Base-by-base conservation (phyloP, 495 filamentous ascomycete species). In the Aspergillus conjunctus region DNA sequence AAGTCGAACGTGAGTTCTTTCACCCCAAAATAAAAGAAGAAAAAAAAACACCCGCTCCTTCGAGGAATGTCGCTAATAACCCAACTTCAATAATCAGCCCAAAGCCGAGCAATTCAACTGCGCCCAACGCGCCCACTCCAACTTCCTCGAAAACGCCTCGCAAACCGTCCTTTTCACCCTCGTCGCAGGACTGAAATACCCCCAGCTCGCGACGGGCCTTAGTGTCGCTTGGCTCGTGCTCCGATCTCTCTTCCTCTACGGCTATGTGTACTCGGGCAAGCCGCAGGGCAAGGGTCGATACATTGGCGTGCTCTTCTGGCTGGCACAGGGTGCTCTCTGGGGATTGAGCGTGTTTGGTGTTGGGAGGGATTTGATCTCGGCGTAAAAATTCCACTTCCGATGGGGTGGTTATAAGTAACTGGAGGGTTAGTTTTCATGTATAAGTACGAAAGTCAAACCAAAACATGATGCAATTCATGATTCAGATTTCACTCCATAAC, bases 61-160 rank as follows among this genome's bases (percentile, higher is more conserved):
- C 37, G 37, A 14, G 37, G 37, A 48, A 2, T 26, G 5, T 26
- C 26, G 26, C 44, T 48, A 48, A 41, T 34, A 51, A 30, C 51
- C 10, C 18, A 4, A 43, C 12, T 2, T 41, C 15, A 33, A 18
- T 43, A 49, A 32, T 45, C 66, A 80, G 75, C 56, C 72, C 64
- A 71, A 70, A 55, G 76, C 77, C 41, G 68, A 81, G 50, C 60
- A 76, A 46, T 87, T 87, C 77, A 87, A 87, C 69, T 85, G 84
- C 77, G 86, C 87, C 43, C 89, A 92, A 71, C 84, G 89, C 54
- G 85, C 88, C 6, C 89, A 92, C 76, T 68, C 73, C 61, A 90
- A 91, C 74, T 91, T 83, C 73, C 77, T 84, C 51, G 89, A 92
- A 73, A 88, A 88, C 68, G 70, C 84, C 17, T 66, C 84, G 5